Evolutionary conservation across 1,284 basidiomycete genomes (phyloP), one percentile per base, ranked within the genome.

Genomic region (Ceratobasidium sp.): DNA sequence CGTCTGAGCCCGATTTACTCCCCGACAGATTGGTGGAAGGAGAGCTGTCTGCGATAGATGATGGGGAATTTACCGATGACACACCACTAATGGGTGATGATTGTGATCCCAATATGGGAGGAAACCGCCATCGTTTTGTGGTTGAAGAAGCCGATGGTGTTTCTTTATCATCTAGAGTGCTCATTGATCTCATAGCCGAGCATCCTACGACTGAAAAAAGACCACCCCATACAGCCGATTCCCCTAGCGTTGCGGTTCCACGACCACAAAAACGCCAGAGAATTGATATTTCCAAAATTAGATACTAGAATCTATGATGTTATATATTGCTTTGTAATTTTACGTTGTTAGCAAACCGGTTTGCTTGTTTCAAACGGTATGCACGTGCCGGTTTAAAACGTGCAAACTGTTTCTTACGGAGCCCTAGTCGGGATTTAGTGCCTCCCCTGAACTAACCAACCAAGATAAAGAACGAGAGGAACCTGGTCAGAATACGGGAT

Each of bases 331-430:
- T 45, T 65, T 47, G 44, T 24, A 65, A 45, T 50, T 19, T 48
- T 11, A 41, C 36, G 36, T 11, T 47, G 45, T 44, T 24, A 44
- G 41, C 41, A 63, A 45, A 63, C 60, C 60, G 60, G 33, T 63
- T 63, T 63, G 36, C 19, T 44, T 24, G 60, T 63, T 63, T 63
- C 60, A 22, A 44, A 63, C 60, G 47, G n/a, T 47, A 11, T 7
- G 27, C 60, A 41, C 24, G 36, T 63, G 36, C 44, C n/a, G 33
- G 36, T 63, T 63, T 24, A n/a, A 63, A 63, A 41, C 60, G 7
- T n/a, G 19, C n/a, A 24, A 63, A 41, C 60, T 8, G 60, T 63
- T 63, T 63, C 60, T 63, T 47, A 41, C 36, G n/a, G n/a, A n/a
- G n/a, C n/a, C n/a, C n/a, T n/a, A n/a, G n/a, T n/a, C n/a, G n/a